Evolutionary conservation across 768 basidiomycete genomes (phyloP).

Genomic region (Auricularia sp.): DNA sequence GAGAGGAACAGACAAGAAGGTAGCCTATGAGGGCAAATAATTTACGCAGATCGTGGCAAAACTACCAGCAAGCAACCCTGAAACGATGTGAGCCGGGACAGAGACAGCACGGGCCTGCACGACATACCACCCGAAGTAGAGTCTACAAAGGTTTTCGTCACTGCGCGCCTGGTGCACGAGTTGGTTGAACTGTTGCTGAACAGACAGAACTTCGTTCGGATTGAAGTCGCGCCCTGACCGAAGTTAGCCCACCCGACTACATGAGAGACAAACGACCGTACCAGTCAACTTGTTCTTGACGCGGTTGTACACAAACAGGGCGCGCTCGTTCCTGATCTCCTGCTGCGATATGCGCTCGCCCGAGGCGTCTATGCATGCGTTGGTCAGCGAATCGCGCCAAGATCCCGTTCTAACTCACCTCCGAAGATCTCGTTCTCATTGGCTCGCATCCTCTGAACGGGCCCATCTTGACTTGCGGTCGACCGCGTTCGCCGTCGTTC

Average conservation of each 20-base stretch:
- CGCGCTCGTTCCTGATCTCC: constrained; percentile 33
- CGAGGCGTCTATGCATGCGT: constrained; percentile 7
- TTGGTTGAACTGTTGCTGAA: constrained; percentile 33
- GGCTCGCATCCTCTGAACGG: constrained; percentile 21
- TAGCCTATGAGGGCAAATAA: background rate
- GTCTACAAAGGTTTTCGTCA: constrained; percentile 35
- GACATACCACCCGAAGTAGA: constrained; percentile 29
- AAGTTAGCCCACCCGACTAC: no score
- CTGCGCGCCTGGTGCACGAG: constrained; percentile 34
- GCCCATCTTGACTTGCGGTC: constrained; percentile 9
- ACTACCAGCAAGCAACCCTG: constrained; percentile 1
- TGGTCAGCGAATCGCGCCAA: background rate
- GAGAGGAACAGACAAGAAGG: background rate
- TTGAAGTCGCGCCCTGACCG: constrained; percentile 35
- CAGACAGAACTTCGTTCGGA: constrained; percentile 25
- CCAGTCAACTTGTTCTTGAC: constrained; percentile 37
- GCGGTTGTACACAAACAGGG: constrained; percentile 33
- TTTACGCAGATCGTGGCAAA: background rate
- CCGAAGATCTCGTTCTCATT: constrained; percentile 31
- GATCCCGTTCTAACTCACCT: constrained; percentile 17
- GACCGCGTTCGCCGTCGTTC: constrained; percentile 14
- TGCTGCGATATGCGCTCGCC: constrained; percentile 19
- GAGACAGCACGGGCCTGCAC: no score
- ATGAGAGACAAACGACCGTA: constrained; percentile 2
- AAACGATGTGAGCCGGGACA: background rate